Percentiles rank a stretch among this genome's conserved stretches.
These are phyloP conservation scores for Penicillium aurantiogriseum DNA, from an alignment of 2,329 filamentous ascomycete genomes.

Conservation along the genomic window DNA sequence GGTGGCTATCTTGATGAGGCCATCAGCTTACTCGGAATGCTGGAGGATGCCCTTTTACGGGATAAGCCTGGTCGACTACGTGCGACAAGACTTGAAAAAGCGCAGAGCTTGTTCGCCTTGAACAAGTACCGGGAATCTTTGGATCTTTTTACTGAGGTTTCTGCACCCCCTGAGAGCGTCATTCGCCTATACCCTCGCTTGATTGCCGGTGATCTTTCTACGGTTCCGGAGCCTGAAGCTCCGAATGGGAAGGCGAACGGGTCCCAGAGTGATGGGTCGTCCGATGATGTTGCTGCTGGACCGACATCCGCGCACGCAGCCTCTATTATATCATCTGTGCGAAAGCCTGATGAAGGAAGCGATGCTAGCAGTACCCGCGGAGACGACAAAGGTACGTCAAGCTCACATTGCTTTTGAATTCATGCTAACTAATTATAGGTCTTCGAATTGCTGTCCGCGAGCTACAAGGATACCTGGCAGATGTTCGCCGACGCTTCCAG, in stretches of 20 bases:
- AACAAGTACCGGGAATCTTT: constrained; percentile 82
- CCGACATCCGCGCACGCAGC: constrained; percentile 34
- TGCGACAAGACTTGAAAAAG: constrained; percentile 88
- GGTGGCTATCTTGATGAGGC: constrained; percentile 81
- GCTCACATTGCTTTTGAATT: not conserved
- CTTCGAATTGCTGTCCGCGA: constrained; percentile 77
- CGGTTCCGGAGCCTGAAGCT: constrained; percentile 50
- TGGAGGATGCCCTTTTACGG: constrained; percentile 85
- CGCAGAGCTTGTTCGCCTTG: constrained; percentile 76
- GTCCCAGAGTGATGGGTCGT: constrained; percentile 27
- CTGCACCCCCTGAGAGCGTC: constrained; percentile 84
- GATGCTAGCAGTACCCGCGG: constrained; percentile 42
- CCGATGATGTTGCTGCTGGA: constrained; percentile 26
- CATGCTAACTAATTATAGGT: constrained; percentile 47
- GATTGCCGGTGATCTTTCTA: constrained; percentile 79
- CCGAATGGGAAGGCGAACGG: constrained; percentile 36
- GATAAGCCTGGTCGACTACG: constrained; percentile 79
- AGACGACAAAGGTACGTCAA: constrained; percentile 26
- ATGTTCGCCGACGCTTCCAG: constrained; percentile 68
- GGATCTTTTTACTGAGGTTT: constrained; percentile 86
- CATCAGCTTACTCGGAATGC: constrained; percentile 80
- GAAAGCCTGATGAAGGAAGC: constrained; percentile 39
- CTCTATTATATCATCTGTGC: constrained; percentile 41
- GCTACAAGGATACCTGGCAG: constrained; percentile 82
- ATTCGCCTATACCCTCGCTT: constrained; percentile 77